phyloP scores from a whole-genome alignment of 1,284 basidiomycete genomes.

The Tilletiaria anomala region DNA sequence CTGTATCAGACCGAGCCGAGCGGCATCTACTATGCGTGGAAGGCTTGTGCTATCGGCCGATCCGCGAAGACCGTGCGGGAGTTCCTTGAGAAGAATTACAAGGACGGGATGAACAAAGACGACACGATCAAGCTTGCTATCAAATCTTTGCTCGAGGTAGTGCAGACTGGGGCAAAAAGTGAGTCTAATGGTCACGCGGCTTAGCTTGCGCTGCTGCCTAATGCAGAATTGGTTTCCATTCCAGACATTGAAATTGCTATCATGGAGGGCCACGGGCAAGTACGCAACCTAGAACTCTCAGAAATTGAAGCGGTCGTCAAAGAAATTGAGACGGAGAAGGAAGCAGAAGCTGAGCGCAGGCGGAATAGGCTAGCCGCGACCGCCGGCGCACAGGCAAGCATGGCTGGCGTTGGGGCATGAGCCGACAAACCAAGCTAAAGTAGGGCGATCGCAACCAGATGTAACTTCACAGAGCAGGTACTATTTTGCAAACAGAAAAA shows the following conservation, averaged over 20 bases:
- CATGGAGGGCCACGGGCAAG: conserved; percentile 30
- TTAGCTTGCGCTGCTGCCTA: not conserved
- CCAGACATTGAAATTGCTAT: conserved; percentile 34
- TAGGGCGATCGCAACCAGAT: no score
- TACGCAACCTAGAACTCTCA: conserved; percentile 27
- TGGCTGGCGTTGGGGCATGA: conserved; percentile 10
- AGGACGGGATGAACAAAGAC: conserved; percentile 71
- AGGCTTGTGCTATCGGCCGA: conserved; percentile 81
- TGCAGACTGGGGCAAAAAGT: conserved; percentile 95
- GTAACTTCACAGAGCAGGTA: no score
- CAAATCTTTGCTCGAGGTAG: conserved; percentile 91
- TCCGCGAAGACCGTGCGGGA: conserved; percentile 97
- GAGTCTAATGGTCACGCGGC: not conserved
- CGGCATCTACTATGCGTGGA: conserved; percentile 94
- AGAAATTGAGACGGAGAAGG: conserved; percentile 34
- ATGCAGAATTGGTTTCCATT: not conserved
- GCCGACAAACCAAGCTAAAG: no score
- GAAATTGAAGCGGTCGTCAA: conserved; percentile 37
- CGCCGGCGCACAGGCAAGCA: conserved; percentile 31
- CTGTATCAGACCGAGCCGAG: conserved; percentile 95
- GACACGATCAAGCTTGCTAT: conserved; percentile 88
- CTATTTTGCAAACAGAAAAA: no score
- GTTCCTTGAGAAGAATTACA: conserved; percentile 97
- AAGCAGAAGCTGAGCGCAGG: conserved; percentile 36
- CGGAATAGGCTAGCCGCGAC: conserved; percentile 33